A percentile compares a stretch with the other conserved stretches of the same genome.
Conservation (phyloP, 2,329 filamentous ascomycete species). For the Talaromyces piceae region DNA sequence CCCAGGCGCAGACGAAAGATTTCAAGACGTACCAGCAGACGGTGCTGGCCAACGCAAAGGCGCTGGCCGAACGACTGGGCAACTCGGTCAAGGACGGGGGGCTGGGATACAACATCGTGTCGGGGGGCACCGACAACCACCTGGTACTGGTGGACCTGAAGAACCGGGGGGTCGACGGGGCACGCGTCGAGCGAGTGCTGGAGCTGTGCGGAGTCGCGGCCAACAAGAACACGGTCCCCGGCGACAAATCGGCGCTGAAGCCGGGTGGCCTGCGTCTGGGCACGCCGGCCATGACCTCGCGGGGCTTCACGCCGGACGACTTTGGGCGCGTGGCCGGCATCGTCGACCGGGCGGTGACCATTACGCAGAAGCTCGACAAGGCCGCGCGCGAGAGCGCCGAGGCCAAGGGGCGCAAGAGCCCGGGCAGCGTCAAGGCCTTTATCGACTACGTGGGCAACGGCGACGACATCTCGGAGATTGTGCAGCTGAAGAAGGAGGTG, state of each 20-base stretch:
- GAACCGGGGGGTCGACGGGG: slow-evolving; percentile 78
- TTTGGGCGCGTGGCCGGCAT: slow-evolving; percentile 81
- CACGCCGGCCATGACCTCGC: slow-evolving; percentile 93
- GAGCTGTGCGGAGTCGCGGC: slow-evolving; percentile 93
- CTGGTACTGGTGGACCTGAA: slow-evolving; percentile 94
- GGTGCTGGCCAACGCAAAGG: slow-evolving; percentile 88
- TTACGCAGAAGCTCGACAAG: slow-evolving; percentile 71
- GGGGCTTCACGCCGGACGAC: slow-evolving; percentile 83
- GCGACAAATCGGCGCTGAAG: slow-evolving; percentile 86
- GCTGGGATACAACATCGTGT: slow-evolving; percentile 88
- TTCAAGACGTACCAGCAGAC: slow-evolving; percentile 93
- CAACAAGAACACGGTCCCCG: slow-evolving; percentile 98
- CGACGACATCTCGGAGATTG: slow-evolving; percentile 76
- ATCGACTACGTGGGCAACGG: slow-evolving; percentile 75
- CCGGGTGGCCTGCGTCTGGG: slow-evolving; percentile 91
- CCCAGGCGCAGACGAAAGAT: slow-evolving; percentile 83
- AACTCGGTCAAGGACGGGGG: slow-evolving; percentile 63
- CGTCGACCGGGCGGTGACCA: slow-evolving; percentile 73
- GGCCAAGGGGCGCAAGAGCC: slow-evolving; percentile 77
- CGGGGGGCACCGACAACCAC: slow-evolving; percentile 94
- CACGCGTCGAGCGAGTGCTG: slow-evolving; percentile 81
- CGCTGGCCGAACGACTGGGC: slow-evolving; percentile 63
- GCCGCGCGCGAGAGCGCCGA: slow-evolving; percentile 64
- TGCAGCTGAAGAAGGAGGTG: slow-evolving; percentile 81
- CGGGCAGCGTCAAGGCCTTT: slow-evolving; percentile 98